phyloP scores from a whole-genome alignment of 306 rosid genomes.

The Prunus salicina region DNA sequence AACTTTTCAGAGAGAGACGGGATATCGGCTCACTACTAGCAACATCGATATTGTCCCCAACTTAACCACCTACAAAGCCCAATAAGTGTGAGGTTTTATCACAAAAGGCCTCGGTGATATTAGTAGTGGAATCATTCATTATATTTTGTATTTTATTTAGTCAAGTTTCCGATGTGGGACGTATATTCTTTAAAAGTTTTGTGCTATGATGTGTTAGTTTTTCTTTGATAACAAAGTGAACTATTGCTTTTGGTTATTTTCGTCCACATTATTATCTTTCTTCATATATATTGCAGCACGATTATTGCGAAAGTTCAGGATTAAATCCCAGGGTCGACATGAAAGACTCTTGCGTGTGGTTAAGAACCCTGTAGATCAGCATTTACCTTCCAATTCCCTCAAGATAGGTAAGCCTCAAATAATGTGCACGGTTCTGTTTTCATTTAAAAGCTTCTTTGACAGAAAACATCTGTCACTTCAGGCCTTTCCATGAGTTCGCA shows the following conservation, averaged over 20 bases:
- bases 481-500: conserved; percentile 16
- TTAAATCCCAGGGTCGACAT: conserved; percentile 12
- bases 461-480: not conserved
- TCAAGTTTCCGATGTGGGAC: no score
- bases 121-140: no score
- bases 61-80: no score
- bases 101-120: no score
- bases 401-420: conserved; percentile 9
- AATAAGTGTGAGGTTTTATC: no score
- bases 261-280: no score
- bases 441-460: not conserved
- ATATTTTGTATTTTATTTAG: no score
- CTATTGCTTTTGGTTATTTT: not conserved
- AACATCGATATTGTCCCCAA: no score
- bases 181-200: not conserved
- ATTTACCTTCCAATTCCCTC: conserved; percentile 9
- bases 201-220: conserved; percentile 21
- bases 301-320: conserved; percentile 8
- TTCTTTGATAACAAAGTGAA: not conserved
- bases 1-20: no score
- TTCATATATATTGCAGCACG: not conserved
- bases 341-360: conserved; percentile 11
- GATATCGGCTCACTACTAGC: no score
- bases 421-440: not conserved
- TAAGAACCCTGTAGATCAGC: conserved; percentile 7